Evolutionary conservation across 1,284 basidiomycete species (phyloP).

Genomic region (Peniophora sp.): DNA sequence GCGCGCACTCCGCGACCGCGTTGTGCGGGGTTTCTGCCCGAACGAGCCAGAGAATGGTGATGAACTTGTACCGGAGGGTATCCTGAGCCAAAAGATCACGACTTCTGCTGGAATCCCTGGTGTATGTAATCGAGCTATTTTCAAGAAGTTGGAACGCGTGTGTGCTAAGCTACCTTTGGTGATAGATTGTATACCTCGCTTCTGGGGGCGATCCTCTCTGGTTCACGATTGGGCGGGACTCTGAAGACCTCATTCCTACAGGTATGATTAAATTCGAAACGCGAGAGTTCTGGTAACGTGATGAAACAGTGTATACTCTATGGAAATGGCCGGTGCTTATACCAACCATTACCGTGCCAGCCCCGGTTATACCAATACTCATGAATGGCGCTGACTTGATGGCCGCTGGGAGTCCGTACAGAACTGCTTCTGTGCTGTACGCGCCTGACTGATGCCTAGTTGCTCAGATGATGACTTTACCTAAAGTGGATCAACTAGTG

Average conservation of each 20-base stretch:
- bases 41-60: conserved; percentile 45
- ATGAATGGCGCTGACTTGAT: conserved; percentile 71
- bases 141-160: neutral
- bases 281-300: neutral
- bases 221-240: conserved; percentile 68
- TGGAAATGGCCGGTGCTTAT: conserved; percentile 65
- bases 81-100: conserved; percentile 56
- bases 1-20: conserved; percentile 56
- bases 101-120: conserved; percentile 57
- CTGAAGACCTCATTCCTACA: conserved; percentile 63
- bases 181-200: conserved; percentile 55
- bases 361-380: conserved; percentile 55
- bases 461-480: conserved; percentile 45
- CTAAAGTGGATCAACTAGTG: conserved; percentile 46
- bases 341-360: conserved; percentile 58
- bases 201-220: conserved; percentile 73
- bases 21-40: conserved; percentile 38
- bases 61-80: conserved; percentile 61
- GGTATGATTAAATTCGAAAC: conserved; percentile 24
- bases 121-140: conserved; percentile 30
- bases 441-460: conserved; percentile 4
- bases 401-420: conserved; percentile 64
- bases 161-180: too few species aligned
- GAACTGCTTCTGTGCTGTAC: neutral
- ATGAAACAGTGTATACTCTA: conserved; percentile 50